Percentiles rank a stretch among this genome's conserved stretches.
phyloP scores from a whole-genome alignment of 2,329 filamentous ascomycete species.

The Orbilia javanica region DNA sequence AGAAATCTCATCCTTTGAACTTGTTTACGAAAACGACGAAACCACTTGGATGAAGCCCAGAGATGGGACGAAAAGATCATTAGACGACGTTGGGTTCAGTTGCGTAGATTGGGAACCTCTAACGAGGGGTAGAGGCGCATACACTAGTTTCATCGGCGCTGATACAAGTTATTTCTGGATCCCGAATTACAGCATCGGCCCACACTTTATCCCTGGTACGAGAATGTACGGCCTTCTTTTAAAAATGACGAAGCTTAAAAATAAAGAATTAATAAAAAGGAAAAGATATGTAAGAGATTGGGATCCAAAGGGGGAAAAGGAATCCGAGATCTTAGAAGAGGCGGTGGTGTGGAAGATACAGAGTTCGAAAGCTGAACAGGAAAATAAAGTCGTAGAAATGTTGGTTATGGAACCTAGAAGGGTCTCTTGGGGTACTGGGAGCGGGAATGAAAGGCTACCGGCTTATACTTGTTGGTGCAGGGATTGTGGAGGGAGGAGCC shows the following conservation, averaged over 20 bases:
- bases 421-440: background rate
- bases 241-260: background rate
- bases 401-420: slow-evolving; percentile 9
- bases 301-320: slow-evolving; percentile 10
- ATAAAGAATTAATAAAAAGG: background rate
- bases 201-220: background rate
- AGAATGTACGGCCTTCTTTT: slow-evolving; percentile 12
- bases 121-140: background rate
- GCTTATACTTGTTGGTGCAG: slow-evolving; percentile 17
- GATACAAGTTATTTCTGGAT: slow-evolving; percentile 21
- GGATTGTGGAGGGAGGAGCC: background rate
- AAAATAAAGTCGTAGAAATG: slow-evolving; percentile 12
- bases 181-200: background rate
- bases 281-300: slow-evolving; percentile 9
- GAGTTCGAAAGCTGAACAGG: background rate
- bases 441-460: background rate
- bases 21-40: slow-evolving; percentile 14
- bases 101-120: slow-evolving; percentile 9
- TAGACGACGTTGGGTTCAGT: slow-evolving; percentile 1
- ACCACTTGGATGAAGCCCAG: background rate
- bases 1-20: background rate
- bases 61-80: background rate
- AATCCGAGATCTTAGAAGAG: slow-evolving; percentile 7
- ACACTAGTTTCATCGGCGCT: background rate
- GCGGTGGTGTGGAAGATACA: slow-evolving; percentile 1